These are phyloP conservation scores for Gaeumannomyces sp. DNA, from an alignment of 2,329 filamentous ascomycete species.

Conservation along the genomic window DNA sequence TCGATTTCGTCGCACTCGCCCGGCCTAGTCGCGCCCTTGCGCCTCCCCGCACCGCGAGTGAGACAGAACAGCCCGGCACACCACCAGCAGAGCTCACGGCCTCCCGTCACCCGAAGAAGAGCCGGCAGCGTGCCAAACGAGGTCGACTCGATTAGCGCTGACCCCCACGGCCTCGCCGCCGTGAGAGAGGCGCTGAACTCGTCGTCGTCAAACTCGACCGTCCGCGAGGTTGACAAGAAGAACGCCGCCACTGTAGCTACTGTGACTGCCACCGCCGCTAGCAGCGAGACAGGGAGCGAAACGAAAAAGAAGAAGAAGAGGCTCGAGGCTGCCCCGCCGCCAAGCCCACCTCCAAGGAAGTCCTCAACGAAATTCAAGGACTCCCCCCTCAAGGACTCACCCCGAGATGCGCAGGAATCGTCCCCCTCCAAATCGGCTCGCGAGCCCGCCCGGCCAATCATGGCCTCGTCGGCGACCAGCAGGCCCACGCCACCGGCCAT, in stretches of 20 bases:
- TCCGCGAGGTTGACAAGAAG: slow-evolving; percentile 46
- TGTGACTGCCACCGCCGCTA: slow-evolving; percentile 13
- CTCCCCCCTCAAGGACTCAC: slow-evolving; percentile 9
- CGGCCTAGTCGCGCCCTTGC: slow-evolving; percentile 45
- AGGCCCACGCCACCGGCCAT: slow-evolving; percentile 19
- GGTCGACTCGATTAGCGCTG: slow-evolving; percentile 35
- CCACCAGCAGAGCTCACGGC: slow-evolving; percentile 4
- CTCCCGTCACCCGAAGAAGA: slow-evolving; percentile 41
- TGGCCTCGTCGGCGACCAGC: slow-evolving; percentile 17
- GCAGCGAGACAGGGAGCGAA: slow-evolving; percentile 16
- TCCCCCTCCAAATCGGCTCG: slow-evolving; percentile 33
- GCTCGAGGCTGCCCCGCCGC: slow-evolving; percentile 39
- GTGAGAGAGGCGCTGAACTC: slow-evolving; percentile 66
- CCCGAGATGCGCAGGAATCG: slow-evolving; percentile 27
- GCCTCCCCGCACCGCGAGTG: slow-evolving; percentile 37
- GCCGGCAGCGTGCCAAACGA: slow-evolving; percentile 50
- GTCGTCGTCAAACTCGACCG: slow-evolving; percentile 66
- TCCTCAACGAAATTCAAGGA: slow-evolving; percentile 51
- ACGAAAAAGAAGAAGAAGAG: slow-evolving; percentile 35
- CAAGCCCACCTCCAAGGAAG: slow-evolving; percentile 56
- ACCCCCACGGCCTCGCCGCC: slow-evolving; percentile 53
- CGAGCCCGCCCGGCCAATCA: slow-evolving; percentile 20
- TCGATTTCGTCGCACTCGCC: slow-evolving; percentile 73
- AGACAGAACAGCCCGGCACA: slow-evolving; percentile 49
- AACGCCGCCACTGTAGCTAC: not conserved